Base-by-base conservation (phyloP, 192 early-diverging fungal genomes). In the Coemansia sp. region DNA sequence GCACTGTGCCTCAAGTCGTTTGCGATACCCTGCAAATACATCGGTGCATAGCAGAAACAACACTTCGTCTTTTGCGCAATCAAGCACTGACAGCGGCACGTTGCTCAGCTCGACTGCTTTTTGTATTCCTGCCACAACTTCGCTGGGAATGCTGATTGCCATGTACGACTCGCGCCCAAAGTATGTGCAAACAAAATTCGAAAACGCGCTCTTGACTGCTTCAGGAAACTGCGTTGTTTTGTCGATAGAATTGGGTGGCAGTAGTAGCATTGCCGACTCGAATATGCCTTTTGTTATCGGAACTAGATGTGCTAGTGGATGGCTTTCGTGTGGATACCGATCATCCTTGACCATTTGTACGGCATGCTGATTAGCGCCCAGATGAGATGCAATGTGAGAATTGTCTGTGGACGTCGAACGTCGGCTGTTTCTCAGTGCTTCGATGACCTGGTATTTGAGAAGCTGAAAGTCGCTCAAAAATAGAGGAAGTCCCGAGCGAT, bases 41-140 rank as follows among this genome's bases (percentile, higher is more conserved):
- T 70, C 76, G 1, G 71, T 79, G 62, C 76, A 79, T 14, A 79
- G 60, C 57, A 73, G 23, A 56, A 79, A 73, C 15, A 79, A 47
- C 3, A 70, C 76, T 48, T 79, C 76, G 35, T 79, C 76, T 29
- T 79, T 79, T 58, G 76, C 76, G 17, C 52, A 54, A 50, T 79
- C 76, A n/a, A 79, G 56, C 4, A 67, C 56, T 3, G 76, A 79
- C 27, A 79, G 55, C 7, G 47, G n/a, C 25, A 79, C 61, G 14
- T 56, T 67, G 63, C 50, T 69, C 22, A 55, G 49, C n/a, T 70
- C 66, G 2, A 73, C 49, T 2, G 76, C 70, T 2, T 11, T 38
- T 7, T 73, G 76, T 2, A 79, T 67, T 3, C 63, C 47, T 2
- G 62, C 63, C 8, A 70, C 52, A 2, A 73, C 51, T 1, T 60